A percentile compares a stretch with the other conserved stretches of the same genome.
These are phyloP conservation scores for Apiotrichum sp. DNA, from an alignment of 1,284 basidiomycete species.

Conservation along the genomic window DNA sequence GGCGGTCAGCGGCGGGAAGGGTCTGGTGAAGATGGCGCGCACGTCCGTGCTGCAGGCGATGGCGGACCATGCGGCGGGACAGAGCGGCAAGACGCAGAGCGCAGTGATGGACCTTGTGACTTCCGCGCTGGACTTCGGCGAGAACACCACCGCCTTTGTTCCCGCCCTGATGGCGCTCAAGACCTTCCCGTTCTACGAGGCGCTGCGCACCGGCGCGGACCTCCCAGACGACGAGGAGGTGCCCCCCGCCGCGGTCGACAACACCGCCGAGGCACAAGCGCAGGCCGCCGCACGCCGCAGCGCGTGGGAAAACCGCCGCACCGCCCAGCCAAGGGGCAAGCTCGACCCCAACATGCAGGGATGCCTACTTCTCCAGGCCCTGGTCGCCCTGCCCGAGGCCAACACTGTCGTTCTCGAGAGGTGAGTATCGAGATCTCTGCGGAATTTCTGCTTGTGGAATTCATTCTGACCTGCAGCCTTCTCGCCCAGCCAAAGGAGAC, in stretches of 20 bases:
- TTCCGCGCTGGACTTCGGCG: conserved; percentile 58
- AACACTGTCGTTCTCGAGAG: conserved; percentile 61
- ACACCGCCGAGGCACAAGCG: conserved; percentile 36
- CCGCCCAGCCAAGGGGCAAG: conserved; percentile 26
- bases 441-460: background rate
- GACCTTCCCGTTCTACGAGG: conserved; percentile 52
- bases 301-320: conserved; percentile 43
- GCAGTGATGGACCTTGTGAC: conserved; percentile 55
- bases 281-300: conserved; percentile 29
- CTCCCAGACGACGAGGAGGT: conserved; percentile 19
- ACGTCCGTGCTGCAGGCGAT: conserved; percentile 65
- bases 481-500: conserved; percentile 56
- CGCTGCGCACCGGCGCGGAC: conserved; percentile 28
- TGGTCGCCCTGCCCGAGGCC: conserved; percentile 62
- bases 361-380: conserved; percentile 71
- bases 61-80: conserved; percentile 58
- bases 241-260: conserved; percentile 23
- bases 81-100: conserved; percentile 46
- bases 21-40: conserved; percentile 54
- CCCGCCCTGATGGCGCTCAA: conserved; percentile 62
- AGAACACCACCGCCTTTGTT: conserved; percentile 54
- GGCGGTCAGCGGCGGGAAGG: conserved; percentile 50
- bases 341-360: conserved; percentile 73
- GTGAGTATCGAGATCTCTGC: background rate
- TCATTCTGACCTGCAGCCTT: conserved; percentile 39